Evolutionary conservation across 2,329 filamentous ascomycete genomes (phyloP).

Genomic region (Verticillium tricorpus): DNA sequence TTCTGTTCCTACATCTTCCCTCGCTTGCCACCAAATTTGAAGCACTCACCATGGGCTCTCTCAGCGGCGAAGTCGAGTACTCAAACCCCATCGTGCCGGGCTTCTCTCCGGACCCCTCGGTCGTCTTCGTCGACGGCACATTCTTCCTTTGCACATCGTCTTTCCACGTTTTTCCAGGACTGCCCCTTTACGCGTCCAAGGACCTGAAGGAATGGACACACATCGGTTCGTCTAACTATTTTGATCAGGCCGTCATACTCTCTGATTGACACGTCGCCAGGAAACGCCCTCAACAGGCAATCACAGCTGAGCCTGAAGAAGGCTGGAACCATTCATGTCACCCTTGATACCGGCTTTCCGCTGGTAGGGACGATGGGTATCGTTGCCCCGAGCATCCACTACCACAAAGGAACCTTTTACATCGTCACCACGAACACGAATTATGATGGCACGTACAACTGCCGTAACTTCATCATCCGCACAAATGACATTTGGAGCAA

Average conservation of each 20-base stretch:
- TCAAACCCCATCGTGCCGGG: conserved; percentile 26
- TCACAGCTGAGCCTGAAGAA: conserved; percentile 2
- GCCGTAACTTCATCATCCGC: conserved; percentile 18
- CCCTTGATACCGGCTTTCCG: conserved; percentile 2
- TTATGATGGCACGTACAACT: neutral
- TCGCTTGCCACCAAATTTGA: neutral
- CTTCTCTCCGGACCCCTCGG: conserved; percentile 25
- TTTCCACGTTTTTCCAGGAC: conserved; percentile 55
- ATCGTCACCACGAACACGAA: conserved; percentile 20
- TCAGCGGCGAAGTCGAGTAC: neutral
- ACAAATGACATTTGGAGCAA: conserved; percentile 17
- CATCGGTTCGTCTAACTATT: conserved; percentile 11
- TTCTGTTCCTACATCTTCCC: neutral
- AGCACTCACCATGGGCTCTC: neutral
- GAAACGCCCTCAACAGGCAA: conserved; percentile 6
- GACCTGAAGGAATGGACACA: conserved; percentile 26
- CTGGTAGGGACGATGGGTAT: neutral
- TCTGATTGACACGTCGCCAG: neutral
- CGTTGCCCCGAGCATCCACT: conserved; percentile 4
- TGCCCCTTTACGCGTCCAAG: conserved; percentile 32
- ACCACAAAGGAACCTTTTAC: conserved; percentile 18
- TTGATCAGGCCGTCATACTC: neutral
- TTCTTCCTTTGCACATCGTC: conserved; percentile 46
- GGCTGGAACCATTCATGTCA: neutral
- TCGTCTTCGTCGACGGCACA: conserved; percentile 20